Conservation (phyloP, 345 rosid genomes). For the Durio zibethinus region DNA sequence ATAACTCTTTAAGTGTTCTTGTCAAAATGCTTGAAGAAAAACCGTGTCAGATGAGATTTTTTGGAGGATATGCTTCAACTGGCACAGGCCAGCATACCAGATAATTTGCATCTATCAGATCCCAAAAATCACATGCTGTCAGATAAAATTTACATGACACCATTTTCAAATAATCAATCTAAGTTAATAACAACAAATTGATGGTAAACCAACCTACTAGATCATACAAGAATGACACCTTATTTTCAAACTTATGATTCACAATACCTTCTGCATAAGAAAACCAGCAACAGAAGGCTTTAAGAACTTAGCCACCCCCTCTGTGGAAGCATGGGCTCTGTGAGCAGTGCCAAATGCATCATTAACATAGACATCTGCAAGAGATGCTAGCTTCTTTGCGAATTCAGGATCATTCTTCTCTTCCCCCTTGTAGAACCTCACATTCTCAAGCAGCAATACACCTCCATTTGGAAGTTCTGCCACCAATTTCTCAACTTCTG, state of each 20-base stretch:
- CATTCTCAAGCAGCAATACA: conserved; percentile 83
- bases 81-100: not conserved
- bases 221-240: not conserved
- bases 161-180: not conserved
- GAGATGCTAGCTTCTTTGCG: conserved; percentile 89
- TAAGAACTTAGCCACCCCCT: conserved; percentile 79
- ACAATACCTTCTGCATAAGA: conserved; percentile 81
- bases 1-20: not conserved
- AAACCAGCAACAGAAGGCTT: conserved; percentile 96
- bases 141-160: not conserved
- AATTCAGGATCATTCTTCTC: conserved; percentile 95
- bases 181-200: not conserved
- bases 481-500: conserved; percentile 69
- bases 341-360: conserved; percentile 97
- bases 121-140: not conserved
- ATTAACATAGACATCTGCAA: conserved; percentile 80
- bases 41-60: not conserved
- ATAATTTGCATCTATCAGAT: not conserved
- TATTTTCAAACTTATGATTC: not conserved
- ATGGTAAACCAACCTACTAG: not conserved
- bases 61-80: not conserved
- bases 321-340: conserved; percentile 93
- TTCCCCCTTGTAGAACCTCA: conserved; percentile 89
- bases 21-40: not conserved
- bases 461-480: conserved; percentile 68